phyloP scores from a whole-genome alignment of 2,329 filamentous ascomycete genomes.

The Ramichloridium luteum region DNA sequence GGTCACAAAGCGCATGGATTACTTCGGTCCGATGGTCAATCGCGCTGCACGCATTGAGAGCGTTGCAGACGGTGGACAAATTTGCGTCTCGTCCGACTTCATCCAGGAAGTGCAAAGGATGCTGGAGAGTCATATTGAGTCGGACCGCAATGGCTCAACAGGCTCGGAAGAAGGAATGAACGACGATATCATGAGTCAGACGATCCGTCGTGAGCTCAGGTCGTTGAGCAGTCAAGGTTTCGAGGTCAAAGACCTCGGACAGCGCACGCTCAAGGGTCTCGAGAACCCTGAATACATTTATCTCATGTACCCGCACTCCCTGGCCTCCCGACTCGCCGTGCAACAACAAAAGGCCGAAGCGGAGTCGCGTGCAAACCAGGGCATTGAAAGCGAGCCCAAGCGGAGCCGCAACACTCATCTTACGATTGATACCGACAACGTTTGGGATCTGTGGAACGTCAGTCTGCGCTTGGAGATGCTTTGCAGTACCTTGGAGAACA shows the following conservation, averaged over 20 bases:
- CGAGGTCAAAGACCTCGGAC: conserved; percentile 90
- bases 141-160: conserved; percentile 55
- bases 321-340: conserved; percentile 66
- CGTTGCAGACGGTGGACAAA: conserved; percentile 91
- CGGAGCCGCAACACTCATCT: conserved; percentile 50
- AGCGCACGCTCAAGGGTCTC: conserved; percentile 88
- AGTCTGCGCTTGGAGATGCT: conserved; percentile 85
- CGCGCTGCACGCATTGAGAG: conserved; percentile 87
- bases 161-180: conserved; percentile 63
- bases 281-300: conserved; percentile 96
- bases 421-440: conserved; percentile 69
- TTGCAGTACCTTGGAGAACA: conserved; percentile 73
- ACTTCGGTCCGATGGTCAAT: conserved; percentile 99
- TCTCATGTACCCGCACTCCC: conserved; percentile 81
- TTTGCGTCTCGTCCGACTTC: conserved; percentile 92
- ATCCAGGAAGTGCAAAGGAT: conserved; percentile 91
- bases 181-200: conserved; percentile 60
- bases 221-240: conserved; percentile 85
- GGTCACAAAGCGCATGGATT: conserved; percentile 96
- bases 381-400: conserved; percentile 34
- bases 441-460: conserved; percentile 84
- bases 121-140: conserved; percentile 77
- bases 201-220: conserved; percentile 77
- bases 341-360: conserved; percentile 45
- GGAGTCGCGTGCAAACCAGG: conserved; percentile 19